Conservation (phyloP, 1,139 yeast species). For the Protomyces arabidopsidicola region DNA sequence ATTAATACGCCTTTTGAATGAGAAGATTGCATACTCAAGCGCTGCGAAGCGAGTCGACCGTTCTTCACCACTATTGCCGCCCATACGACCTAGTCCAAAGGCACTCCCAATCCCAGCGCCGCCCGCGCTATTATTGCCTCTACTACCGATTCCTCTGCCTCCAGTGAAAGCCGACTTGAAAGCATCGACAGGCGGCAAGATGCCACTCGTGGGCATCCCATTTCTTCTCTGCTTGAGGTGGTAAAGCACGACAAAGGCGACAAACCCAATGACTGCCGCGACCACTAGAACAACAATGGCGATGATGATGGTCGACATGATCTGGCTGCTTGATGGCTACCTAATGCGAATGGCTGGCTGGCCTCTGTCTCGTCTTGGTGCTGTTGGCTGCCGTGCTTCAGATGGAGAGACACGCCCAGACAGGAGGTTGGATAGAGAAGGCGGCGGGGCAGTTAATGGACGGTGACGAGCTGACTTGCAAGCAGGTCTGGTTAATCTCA, state of each 20-base stretch:
- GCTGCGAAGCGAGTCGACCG: slow-evolving; percentile 23
- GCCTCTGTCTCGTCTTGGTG: neutral
- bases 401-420: neutral
- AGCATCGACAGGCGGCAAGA: neutral
- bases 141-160: neutral
- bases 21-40: slow-evolving; percentile 7
- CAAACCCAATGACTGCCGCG: slow-evolving; percentile 1
- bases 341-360: neutral
- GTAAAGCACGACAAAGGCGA: slow-evolving; percentile 5
- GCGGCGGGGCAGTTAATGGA: too few relatives aligned
- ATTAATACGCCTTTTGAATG: neutral
- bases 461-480: too few relatives aligned
- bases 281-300: slow-evolving; percentile 6
- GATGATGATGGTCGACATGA: slow-evolving; percentile 8
- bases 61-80: slow-evolving; percentile 16
- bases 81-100: neutral
- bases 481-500: too few relatives aligned
- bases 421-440: too few relatives aligned
- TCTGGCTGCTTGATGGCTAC: neutral
- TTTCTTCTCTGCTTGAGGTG: slow-evolving; percentile 13
- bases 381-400: neutral
- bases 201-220: slow-evolving; percentile 5
- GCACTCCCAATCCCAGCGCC: neutral
- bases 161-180: slow-evolving; percentile 3
- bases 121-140: neutral